Evolutionary conservation across 2,329 filamentous ascomycete species (phyloP), one percentile per base, ranked within the genome.

Genomic region (Cladophialophora immunda): DNA sequence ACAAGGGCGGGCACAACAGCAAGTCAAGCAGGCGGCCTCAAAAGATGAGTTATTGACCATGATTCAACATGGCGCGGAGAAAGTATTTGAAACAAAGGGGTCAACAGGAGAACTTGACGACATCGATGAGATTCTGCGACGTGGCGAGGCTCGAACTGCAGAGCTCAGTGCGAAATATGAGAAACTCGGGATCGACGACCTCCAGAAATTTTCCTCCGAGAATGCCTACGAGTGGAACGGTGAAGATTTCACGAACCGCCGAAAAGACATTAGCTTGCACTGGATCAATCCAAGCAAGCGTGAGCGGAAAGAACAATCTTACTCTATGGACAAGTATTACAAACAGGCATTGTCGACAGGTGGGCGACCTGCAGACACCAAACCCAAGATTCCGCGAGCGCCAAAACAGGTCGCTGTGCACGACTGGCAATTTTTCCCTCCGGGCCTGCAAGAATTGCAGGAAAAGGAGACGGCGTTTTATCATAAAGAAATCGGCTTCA

Each of bases 221-320:
- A 97, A 93, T 62, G 94, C 96, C 0, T 99, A 99, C 75, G 95
- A 98, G 77, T 99, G 96, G 96, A 99, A 99, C 71, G 95, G 95
- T 55, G 90, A 98, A 80, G 94, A 94, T 75, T 99, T 99, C 78
- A 92, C 93, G 61, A 92, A 91, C 66, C 88, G 90, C 76, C 96
- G 96, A 82, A 97, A 96, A 79, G 93, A 97, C 58, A 92, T 97
- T 70, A 93, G 92, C 57, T 87, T 97, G 71, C 94, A 85, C 75
- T 99, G 96, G 96, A 99, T 99, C 82, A 97, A 99, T 75, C 96
- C 95, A 1, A 90, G 94, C 17, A 99, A 99, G 84, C 94, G 95
- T 79, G 96, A 99, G 81, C 92, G 95, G 75, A 99, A 98, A 79
- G 94, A 98, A 76, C 93, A 97, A 77, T 93, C 93, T 4, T 99